Conservation (phyloP, 257 asterid genomes). For the Mitragyna speciosa region DNA sequence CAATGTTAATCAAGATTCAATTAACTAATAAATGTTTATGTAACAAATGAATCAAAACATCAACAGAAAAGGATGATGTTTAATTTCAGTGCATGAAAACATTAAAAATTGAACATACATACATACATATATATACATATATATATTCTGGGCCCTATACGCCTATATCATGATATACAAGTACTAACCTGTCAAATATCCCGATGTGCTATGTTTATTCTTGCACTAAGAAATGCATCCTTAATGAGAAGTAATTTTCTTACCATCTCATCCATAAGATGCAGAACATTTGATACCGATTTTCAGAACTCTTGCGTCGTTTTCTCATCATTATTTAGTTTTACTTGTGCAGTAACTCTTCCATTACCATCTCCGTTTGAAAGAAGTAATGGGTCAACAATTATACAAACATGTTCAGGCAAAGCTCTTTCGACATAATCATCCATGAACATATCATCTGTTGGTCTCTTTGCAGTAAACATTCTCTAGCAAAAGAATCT, state of each 20-base stretch:
- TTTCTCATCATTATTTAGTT: neutral
- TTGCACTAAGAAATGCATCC: neutral
- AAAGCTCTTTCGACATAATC: constrained; percentile 13
- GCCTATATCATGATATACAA: neutral
- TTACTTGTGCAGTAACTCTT: neutral
- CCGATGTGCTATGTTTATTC: neutral
- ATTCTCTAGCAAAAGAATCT: constrained; percentile 33
- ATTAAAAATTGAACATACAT: no score
- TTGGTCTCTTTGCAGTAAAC: constrained; percentile 24
- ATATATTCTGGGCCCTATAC: no score
- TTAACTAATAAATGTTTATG: no score
- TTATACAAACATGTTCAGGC: constrained; percentile 16
- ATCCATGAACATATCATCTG: constrained; percentile 28
- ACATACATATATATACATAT: no score
- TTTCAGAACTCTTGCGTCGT: neutral
- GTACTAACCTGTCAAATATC: neutral
- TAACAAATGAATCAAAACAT: no score
- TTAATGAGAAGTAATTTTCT: neutral
- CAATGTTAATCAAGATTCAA: no score
- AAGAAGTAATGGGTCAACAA: constrained; percentile 18
- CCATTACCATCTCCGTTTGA: neutral
- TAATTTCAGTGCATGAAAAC: no score
- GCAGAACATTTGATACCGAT: neutral
- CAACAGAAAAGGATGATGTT: no score
- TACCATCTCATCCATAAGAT: neutral